Evolutionary conservation across 148 eudicot genomes (phyloP).

Genomic region (Arctostaphylos glauca): DNA sequence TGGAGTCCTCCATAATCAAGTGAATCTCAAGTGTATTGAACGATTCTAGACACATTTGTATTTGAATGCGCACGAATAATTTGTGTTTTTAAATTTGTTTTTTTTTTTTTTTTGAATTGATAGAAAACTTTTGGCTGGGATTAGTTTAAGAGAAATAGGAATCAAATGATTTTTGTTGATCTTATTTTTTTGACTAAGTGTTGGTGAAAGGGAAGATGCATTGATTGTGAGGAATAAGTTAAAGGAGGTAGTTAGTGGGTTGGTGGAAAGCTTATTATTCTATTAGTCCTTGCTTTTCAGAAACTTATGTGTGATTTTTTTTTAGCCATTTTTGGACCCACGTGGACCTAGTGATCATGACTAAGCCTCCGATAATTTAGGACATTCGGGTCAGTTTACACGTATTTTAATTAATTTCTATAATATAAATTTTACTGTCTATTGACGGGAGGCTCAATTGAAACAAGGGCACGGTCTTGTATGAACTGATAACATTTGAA

Average conservation of each 20-base stretch:
- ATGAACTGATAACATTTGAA: too few relatives aligned
- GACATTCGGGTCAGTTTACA: too few relatives aligned
- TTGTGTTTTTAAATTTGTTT: too few relatives aligned
- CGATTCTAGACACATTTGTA: too few relatives aligned
- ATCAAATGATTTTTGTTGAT: constrained; percentile 11
- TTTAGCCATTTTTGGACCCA: not conserved
- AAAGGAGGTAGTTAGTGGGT: constrained; percentile 12
- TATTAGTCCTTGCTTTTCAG: not conserved
- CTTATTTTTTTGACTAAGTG: constrained; percentile 19
- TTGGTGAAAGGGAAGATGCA: constrained; percentile 16
- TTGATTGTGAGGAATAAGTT: constrained; percentile 18
- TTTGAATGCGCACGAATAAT: too few relatives aligned
- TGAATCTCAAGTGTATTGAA: too few relatives aligned
- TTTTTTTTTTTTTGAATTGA: not conserved
- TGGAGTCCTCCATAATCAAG: too few relatives aligned
- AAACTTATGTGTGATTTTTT: not conserved
- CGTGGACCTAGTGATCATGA: not conserved
- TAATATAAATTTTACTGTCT: too few relatives aligned
- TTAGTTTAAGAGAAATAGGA: constrained; percentile 13
- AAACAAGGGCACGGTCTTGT: too few relatives aligned
- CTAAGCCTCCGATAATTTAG: not conserved
- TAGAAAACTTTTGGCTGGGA: not conserved
- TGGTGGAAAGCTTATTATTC: not conserved
- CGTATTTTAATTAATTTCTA: too few relatives aligned
- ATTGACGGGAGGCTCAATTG: too few relatives aligned